Evolutionary conservation across 768 basidiomycete genomes (phyloP).

Genomic region (Ramaria sp.): DNA sequence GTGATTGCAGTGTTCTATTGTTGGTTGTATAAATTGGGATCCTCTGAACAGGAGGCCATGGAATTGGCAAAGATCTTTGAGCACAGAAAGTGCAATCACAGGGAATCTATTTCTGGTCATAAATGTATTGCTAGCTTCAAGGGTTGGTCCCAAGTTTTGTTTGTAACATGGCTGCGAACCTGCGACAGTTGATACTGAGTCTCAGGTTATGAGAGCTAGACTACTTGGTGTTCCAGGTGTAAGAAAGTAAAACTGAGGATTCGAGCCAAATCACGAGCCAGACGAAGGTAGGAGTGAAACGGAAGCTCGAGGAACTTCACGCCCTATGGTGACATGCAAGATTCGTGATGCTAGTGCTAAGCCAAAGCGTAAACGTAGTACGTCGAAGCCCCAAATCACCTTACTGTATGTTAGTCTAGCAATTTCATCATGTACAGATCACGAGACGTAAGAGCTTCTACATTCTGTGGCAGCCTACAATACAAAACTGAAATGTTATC

Average conservation of each 20-base stretch:
- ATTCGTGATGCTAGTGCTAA: background rate
- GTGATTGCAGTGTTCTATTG: slow-evolving; percentile 99
- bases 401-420: too few species aligned
- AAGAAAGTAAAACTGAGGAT: slow-evolving; percentile 34
- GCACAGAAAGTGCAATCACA: slow-evolving; percentile 89
- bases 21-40: slow-evolving; percentile 82
- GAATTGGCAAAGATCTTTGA: slow-evolving; percentile 92
- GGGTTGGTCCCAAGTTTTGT: slow-evolving; percentile 41
- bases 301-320: slow-evolving; percentile 17
- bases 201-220: slow-evolving; percentile 52
- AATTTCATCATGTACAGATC: background rate
- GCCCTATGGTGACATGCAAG: background rate
- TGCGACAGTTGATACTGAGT: slow-evolving; percentile 18
- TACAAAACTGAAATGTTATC: background rate
- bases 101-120: slow-evolving; percentile 72
- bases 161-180: background rate
- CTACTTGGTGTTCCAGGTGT: slow-evolving; percentile 73
- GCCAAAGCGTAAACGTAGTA: slow-evolving; percentile 4
- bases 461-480: background rate
- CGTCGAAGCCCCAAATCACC: background rate
- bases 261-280: background rate
- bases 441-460: background rate
- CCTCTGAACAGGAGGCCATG: slow-evolving; percentile 57
- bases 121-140: slow-evolving; percentile 77
- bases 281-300: slow-evolving; percentile 17